These are phyloP conservation scores for Linderniella brevidens DNA, from an alignment of 257 asterid species.

Conservation along the genomic window DNA sequence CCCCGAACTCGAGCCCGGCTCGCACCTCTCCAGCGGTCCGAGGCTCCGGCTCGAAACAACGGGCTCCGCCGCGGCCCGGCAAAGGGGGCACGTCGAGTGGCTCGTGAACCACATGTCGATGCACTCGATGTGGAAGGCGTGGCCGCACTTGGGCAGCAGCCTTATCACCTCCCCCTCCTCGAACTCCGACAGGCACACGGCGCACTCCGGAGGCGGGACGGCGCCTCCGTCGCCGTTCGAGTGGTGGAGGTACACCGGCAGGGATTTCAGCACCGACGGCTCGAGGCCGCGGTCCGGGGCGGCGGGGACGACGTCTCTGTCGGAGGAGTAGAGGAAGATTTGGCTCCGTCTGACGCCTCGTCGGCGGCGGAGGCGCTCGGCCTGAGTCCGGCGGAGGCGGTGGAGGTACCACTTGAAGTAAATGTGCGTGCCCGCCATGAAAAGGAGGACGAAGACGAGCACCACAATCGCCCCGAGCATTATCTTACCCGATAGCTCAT, in stretches of 20 bases:
- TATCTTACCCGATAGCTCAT: neutral
- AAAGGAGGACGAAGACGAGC: slow-evolving; percentile 6
- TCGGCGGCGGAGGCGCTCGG: slow-evolving; percentile 2
- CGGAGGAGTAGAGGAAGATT: slow-evolving; percentile 1
- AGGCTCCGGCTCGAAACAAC: slow-evolving; percentile 1
- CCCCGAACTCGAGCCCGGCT: slow-evolving; percentile 20
- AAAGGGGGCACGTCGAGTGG: slow-evolving; percentile 37
- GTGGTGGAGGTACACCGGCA: slow-evolving; percentile 11
- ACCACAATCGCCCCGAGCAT: slow-evolving; percentile 4
- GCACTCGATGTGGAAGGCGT: slow-evolving; percentile 25
- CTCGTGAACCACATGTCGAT: slow-evolving; percentile 32
- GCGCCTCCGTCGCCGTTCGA: slow-evolving; percentile 4
- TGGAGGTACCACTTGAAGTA: slow-evolving; percentile 12
- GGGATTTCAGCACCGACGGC: slow-evolving; percentile 11
- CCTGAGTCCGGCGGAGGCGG: slow-evolving; percentile 9
- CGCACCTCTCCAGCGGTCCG: slow-evolving; percentile 10
- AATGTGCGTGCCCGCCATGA: slow-evolving; percentile 9
- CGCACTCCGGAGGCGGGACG: slow-evolving; percentile 11
- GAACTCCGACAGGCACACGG: slow-evolving; percentile 33
- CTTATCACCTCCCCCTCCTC: slow-evolving; percentile 20
- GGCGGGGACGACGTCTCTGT: neutral
- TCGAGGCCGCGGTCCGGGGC: slow-evolving; percentile 12
- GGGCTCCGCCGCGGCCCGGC: slow-evolving; percentile 19
- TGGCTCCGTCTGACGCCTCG: neutral
- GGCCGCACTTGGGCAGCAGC: slow-evolving; percentile 27